Conservation (phyloP, 2,329 filamentous ascomycete species). For the Incumbomyces delicatus region DNA sequence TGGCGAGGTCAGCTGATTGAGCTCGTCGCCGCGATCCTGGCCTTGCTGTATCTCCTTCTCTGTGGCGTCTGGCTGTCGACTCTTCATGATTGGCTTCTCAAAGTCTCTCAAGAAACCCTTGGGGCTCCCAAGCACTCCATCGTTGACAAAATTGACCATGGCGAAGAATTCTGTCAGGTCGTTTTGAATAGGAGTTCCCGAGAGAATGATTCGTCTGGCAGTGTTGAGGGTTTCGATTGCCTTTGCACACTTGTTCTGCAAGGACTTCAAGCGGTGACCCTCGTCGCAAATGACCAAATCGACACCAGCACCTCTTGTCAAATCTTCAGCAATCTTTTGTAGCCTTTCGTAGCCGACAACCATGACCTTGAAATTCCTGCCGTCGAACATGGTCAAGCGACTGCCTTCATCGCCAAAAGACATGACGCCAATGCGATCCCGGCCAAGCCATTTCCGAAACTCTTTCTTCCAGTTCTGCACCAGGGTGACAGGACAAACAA, state of each 20-base stretch:
- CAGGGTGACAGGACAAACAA: slow-evolving; percentile 63
- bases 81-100: slow-evolving; percentile 54
- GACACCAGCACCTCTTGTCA: slow-evolving; percentile 53
- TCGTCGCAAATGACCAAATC: slow-evolving; percentile 65
- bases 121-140: slow-evolving; percentile 53
- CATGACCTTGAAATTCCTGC: slow-evolving; percentile 59
- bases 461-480: slow-evolving; percentile 67
- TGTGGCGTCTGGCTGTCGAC: slow-evolving; percentile 54
- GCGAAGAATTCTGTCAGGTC: slow-evolving; percentile 58
- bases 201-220: slow-evolving; percentile 51
- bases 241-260: slow-evolving; percentile 57
- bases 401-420: slow-evolving; percentile 52
- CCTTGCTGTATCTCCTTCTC: slow-evolving; percentile 54
- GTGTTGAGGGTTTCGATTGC: slow-evolving; percentile 57
- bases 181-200: slow-evolving; percentile 60
- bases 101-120: slow-evolving; percentile 55
- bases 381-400: slow-evolving; percentile 58
- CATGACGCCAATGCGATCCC: slow-evolving; percentile 59
- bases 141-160: slow-evolving; percentile 61
- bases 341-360: slow-evolving; percentile 66
- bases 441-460: slow-evolving; percentile 64
- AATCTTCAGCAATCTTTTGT: slow-evolving; percentile 53
- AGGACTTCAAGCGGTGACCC: slow-evolving; percentile 57
- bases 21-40: slow-evolving; percentile 50
- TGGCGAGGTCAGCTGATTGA: slow-evolving; percentile 49